Evolutionary conservation across 164 flowering plant species (phyloP).

Genomic region (Vitis amurensis): DNA sequence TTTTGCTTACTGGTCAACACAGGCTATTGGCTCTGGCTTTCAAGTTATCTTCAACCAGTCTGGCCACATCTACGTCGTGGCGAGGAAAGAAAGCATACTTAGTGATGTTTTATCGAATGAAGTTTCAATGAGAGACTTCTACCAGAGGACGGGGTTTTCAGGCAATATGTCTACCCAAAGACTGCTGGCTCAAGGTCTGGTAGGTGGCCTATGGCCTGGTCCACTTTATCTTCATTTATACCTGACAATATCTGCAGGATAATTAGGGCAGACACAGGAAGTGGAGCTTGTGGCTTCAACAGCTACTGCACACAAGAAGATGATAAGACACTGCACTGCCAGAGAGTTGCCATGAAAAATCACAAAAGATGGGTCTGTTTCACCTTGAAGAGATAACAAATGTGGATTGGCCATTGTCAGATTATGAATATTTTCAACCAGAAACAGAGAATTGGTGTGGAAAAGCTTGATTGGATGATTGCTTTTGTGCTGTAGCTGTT

Average conservation of each 20-base stretch:
- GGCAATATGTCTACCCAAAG: not conserved
- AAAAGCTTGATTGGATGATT: conserved; percentile 34
- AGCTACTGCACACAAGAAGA: too few relatives aligned
- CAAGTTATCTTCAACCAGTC: not conserved
- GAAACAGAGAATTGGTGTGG: conserved; percentile 20
- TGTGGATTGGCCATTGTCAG: conserved; percentile 28
- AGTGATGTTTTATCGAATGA: too few relatives aligned
- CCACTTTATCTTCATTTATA: not conserved
- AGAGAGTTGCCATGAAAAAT: not conserved
- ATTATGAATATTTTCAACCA: conserved; percentile 11
- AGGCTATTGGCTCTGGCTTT: not conserved
- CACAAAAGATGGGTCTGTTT: not conserved
- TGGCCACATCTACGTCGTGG: not conserved
- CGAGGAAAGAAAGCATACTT: not conserved
- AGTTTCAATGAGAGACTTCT: not conserved
- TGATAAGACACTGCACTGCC: too few relatives aligned
- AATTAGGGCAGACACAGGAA: not conserved
- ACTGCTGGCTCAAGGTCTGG: not conserved
- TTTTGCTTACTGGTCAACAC: not conserved
- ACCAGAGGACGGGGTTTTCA: too few relatives aligned
- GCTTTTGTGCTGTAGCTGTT: conserved; percentile 30
- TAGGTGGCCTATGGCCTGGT: not conserved
- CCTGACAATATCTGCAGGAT: not conserved
- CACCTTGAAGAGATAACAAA: not conserved
- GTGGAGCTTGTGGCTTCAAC: not conserved